These are phyloP conservation scores for Ailanthus altissimus DNA, from an alignment of 345 rosid species.

Conservation along the genomic window DNA sequence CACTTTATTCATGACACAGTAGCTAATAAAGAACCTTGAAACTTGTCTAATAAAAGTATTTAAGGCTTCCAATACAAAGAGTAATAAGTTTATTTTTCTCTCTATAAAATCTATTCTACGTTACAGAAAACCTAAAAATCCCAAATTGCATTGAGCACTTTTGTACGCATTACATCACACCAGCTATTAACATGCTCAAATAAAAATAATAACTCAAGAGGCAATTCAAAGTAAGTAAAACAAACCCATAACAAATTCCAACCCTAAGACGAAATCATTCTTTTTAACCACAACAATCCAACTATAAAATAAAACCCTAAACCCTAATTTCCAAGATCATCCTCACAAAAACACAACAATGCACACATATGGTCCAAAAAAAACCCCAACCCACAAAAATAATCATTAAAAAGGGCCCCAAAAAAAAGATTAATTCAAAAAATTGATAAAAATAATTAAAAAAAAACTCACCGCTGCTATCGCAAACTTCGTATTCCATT, in stretches of 20 bases:
- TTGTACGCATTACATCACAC: not conserved
- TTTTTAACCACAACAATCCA: not conserved
- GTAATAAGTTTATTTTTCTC: not conserved
- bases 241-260: not conserved
- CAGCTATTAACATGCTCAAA: not conserved
- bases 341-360: not conserved
- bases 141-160: not conserved
- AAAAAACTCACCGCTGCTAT: slow-evolving; percentile 49
- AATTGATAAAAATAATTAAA: not conserved
- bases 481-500: slow-evolving; percentile 53
- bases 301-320: slow-evolving; percentile 26
- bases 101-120: not conserved
- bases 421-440: not conserved
- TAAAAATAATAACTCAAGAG: not conserved
- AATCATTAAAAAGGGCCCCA: not conserved
- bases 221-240: not conserved
- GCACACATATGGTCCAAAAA: not conserved
- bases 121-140: not conserved
- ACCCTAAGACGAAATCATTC: not conserved
- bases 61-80: too few relatives aligned
- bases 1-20: not conserved
- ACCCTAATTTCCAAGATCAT: slow-evolving; percentile 24
- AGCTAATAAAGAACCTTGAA: not conserved
- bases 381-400: slow-evolving; percentile 13
- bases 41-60: not conserved